Conservation (phyloP, 148 eudicot species). For the Dianthus caryophyllus region DNA sequence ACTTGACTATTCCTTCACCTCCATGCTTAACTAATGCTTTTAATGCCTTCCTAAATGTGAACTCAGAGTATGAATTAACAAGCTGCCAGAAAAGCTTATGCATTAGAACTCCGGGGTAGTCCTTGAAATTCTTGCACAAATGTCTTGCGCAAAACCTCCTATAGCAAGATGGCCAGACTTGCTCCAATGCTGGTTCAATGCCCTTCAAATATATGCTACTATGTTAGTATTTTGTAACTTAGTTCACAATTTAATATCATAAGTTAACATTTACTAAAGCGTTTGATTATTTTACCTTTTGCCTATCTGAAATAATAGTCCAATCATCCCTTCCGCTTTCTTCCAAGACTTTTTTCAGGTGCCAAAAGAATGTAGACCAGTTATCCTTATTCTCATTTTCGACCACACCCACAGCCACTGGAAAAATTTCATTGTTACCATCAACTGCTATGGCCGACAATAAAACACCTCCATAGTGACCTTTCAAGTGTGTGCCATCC, state of each 20-base stretch:
- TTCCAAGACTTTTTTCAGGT: neutral
- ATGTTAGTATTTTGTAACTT: neutral
- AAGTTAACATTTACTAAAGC: no score
- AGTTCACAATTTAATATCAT: no score
- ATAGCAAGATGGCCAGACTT: neutral
- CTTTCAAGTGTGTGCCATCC: neutral
- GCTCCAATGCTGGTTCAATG: neutral
- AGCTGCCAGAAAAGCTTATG: neutral
- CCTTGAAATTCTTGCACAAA: neutral
- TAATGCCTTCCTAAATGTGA: neutral
- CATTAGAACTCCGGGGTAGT: neutral
- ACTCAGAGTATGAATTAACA: neutral
- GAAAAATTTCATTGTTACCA: neutral
- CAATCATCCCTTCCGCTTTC: neutral
- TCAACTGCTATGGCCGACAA: neutral
- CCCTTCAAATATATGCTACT: neutral
- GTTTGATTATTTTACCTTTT: neutral
- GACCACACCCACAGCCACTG: neutral
- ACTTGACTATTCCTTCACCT: neutral
- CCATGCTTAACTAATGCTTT: neutral
- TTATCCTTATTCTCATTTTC: neutral
- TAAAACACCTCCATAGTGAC: neutral
- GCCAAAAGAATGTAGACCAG: neutral
- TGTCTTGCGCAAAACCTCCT: slow-evolving; percentile 2
- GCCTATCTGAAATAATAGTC: neutral